Conservation (phyloP, 805 yeast genomes). For the Kuraishia hungarica region DNA sequence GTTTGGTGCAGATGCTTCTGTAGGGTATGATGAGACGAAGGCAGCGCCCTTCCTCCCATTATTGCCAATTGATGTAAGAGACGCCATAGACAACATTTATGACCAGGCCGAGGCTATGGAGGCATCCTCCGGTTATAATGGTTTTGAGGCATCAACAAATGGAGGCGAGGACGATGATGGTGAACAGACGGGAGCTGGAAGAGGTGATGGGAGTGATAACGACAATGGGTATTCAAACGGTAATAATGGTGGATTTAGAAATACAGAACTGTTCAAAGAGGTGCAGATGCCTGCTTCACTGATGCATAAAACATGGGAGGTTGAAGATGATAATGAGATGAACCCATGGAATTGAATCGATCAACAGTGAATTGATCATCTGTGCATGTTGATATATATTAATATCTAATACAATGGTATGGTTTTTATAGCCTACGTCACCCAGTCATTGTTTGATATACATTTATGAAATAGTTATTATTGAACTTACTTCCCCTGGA, state of each 20-base stretch:
- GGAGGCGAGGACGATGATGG: slow-evolving; percentile 11
- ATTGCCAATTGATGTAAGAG: slow-evolving; percentile 61
- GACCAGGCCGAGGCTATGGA: slow-evolving; percentile 25
- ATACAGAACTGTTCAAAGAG: slow-evolving; percentile 40
- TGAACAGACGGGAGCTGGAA: not conserved
- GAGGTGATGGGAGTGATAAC: slow-evolving; percentile 6
- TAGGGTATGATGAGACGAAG: slow-evolving; percentile 42
- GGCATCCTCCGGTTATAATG: slow-evolving; percentile 11
- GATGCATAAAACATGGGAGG: slow-evolving; percentile 47
- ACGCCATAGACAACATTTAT: slow-evolving; percentile 60
- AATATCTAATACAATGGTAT: too few relatives aligned
- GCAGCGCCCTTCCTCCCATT: slow-evolving; percentile 60
- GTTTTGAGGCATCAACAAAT: slow-evolving; percentile 9
- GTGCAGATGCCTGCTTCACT: slow-evolving; percentile 39
- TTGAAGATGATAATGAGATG: slow-evolving; percentile 30
- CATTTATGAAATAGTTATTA: too few relatives aligned
- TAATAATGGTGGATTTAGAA: slow-evolving; percentile 12
- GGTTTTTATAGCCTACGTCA: too few relatives aligned
- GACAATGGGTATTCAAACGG: slow-evolving; percentile 1
- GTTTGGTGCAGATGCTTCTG: slow-evolving; percentile 70
- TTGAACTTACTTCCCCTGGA: too few relatives aligned
- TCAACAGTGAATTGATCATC: slow-evolving; percentile 6
- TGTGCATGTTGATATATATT: too few relatives aligned
- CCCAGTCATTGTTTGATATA: too few relatives aligned
- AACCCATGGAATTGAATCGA: slow-evolving; percentile 53